Conservation (phyloP, 176 grass and related monocot genomes). For the Zoysia japonica region DNA sequence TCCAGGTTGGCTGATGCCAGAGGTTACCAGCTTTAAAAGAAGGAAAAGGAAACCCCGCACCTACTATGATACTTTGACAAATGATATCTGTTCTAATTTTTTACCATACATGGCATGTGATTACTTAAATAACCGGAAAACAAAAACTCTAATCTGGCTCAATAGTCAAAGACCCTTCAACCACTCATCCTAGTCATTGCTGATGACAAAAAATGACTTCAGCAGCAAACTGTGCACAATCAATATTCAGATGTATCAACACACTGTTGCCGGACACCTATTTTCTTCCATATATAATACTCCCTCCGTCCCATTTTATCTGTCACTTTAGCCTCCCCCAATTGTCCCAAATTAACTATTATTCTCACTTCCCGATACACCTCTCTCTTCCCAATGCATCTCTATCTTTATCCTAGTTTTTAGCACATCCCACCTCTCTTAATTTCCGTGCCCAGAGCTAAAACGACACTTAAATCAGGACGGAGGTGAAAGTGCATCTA, state of each 20-base stretch:
- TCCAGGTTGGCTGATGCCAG: constrained; percentile 12
- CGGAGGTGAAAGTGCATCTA: too few species aligned
- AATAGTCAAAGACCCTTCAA: constrained; percentile 14
- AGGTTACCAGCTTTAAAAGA: constrained; percentile 14
- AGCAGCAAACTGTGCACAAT: constrained; percentile 15
- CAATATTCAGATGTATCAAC: constrained; percentile 12
- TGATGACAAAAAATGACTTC: neutral
- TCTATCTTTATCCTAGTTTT: too few species aligned
- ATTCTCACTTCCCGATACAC: too few species aligned
- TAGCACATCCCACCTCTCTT: too few species aligned
- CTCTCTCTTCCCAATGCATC: too few species aligned
- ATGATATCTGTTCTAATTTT: constrained; percentile 15
- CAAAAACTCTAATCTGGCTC: constrained; percentile 4
- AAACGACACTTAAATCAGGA: too few species aligned
- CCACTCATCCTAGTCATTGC: constrained; percentile 4
- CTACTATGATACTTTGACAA: constrained; percentile 24
- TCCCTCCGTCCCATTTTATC: too few species aligned
- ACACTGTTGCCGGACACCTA: neutral
- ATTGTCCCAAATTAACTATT: too few species aligned
- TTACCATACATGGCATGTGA: constrained; percentile 7
- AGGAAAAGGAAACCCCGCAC: neutral
- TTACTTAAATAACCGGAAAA: constrained; percentile 1
- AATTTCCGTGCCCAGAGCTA: too few species aligned
- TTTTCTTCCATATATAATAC: neutral
- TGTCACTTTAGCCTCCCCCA: too few species aligned